phyloP scores from a whole-genome alignment of 352 stramenopile genomes.

The Chrysophaeum taylorii region DNA sequence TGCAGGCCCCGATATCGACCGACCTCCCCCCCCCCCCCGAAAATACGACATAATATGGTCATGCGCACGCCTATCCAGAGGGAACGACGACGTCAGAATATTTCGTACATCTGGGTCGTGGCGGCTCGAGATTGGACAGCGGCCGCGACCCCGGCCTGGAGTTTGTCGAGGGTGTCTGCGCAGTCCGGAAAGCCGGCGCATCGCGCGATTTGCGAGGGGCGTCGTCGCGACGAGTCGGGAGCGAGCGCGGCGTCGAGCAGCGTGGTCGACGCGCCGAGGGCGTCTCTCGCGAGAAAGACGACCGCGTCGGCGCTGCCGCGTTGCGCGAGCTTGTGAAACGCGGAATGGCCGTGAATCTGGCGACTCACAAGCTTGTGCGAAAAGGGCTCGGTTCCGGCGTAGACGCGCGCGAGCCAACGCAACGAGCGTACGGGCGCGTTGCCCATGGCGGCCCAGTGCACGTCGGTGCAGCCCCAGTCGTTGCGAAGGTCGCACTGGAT shows the following conservation, averaged over 20 bases:
- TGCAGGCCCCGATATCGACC: no score
- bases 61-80: no score
- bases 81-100: no score
- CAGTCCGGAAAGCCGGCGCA: no score
- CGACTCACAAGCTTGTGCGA: no score
- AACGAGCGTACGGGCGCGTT: not conserved
- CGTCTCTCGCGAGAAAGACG: not conserved
- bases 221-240: not conserved
- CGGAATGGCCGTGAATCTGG: not conserved
- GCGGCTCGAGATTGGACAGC: no score
- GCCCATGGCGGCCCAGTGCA: conserved; percentile 9
- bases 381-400: not conserved
- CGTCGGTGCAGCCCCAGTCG: not conserved
- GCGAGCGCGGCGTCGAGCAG: not conserved
- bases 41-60: no score
- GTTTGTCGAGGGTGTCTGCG: no score
- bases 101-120: no score
- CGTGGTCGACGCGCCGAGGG: not conserved
- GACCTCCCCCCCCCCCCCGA: no score
- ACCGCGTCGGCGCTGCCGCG: not conserved
- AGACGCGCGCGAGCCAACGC: not conserved
- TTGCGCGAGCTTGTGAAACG: conserved; percentile 6
- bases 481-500: not conserved
- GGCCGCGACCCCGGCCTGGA: no score
- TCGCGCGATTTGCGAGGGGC: not conserved